phyloP scores from a whole-genome alignment of 2,329 filamentous ascomycete genomes.

The Periconia sp. region DNA sequence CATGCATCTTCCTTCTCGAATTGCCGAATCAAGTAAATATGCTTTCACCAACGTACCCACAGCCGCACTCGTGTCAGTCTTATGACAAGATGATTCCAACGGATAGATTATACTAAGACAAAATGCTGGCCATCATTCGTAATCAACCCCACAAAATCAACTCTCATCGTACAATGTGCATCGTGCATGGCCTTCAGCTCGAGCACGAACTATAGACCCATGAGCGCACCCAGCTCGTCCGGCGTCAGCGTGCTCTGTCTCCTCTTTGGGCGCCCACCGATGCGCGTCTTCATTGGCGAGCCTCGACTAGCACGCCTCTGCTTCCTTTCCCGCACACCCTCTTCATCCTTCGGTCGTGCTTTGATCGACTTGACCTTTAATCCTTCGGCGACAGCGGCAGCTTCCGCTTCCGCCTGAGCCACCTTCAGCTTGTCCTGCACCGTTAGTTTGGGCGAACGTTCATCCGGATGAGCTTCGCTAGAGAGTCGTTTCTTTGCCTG shows the following conservation, averaged over 20 bases:
- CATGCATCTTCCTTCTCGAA: conserved; percentile 26
- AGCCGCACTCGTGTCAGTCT: conserved; percentile 8
- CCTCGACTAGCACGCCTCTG: conserved; percentile 28
- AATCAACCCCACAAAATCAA: conserved; percentile 15
- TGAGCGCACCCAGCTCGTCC: conserved; percentile 68
- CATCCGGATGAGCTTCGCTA: conserved; percentile 46
- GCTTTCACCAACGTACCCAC: conserved; percentile 20
- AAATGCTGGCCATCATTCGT: conserved; percentile 13
- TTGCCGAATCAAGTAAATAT: conserved; percentile 20
- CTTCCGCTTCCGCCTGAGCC: conserved; percentile 52
- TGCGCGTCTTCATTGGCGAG: conserved; percentile 52
- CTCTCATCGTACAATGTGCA: conserved; percentile 14
- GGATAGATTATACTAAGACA: conserved; percentile 24
- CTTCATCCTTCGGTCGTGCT: conserved; percentile 20
- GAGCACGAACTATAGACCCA: conserved; percentile 26
- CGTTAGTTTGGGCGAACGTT: conserved; percentile 49
- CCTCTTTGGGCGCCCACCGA: conserved; percentile 65
- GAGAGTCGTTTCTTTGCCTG: conserved; percentile 47
- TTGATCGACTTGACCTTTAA: conserved; percentile 13
- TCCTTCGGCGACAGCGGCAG: conserved; percentile 42
- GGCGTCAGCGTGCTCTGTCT: conserved; percentile 77
- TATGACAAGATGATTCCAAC: conserved; percentile 12
- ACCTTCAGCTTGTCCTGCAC: conserved; percentile 55
- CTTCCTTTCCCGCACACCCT: conserved; percentile 25
- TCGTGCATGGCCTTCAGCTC: conserved; percentile 8